Evolutionary conservation across 2,329 filamentous ascomycete genomes (phyloP), one percentile per base, ranked within the genome.

Genomic region (Phyllosticta citribraziliensis): DNA sequence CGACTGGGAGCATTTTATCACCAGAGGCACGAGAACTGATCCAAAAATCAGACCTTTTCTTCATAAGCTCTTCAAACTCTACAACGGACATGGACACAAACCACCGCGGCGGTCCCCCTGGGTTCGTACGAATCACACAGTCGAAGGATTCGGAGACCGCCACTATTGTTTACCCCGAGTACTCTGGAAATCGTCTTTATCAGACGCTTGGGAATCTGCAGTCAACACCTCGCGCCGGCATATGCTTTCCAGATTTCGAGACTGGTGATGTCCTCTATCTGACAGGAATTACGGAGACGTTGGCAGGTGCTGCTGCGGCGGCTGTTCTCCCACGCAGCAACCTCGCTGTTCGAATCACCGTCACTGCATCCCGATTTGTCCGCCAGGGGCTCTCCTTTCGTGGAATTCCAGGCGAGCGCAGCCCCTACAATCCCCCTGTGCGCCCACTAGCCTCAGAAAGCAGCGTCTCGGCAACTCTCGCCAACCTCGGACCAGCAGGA

Each of bases 151-250:
- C 75, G 1, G 78, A 83, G 2, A 52, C 17, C n/a, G 51, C 58
- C 58, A 60, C 33, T 22, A 72, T 95, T 14, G 78, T 87, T 2
- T 96, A 90, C 72, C 91, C 91, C 0, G 91, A 96, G 70, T 95
- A 88, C 70, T 91, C 88, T 0, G 91, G 91, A 8, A 96, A 96
- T 71, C 79, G 89, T 17, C 76, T 94, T 0, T 96, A 95, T 67
- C 90, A 95, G 71, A 89, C 88, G 0, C 80, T 95, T 0, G 91
- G 91, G 1, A 96, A 96, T 69, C 76, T 95, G 14, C 77, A 81
- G 50, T 74, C 81, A 8, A 87, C 86, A 33, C 88, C 89, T 0
- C 75, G 77, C 19, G 83, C 88, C 2, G 89, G 91, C 2, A 72
- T 93, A 56, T 83, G 82, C 2, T 80, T 96, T 40, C 89, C 90